A percentile compares a stretch with the other conserved stretches of the same genome.
These are phyloP conservation scores for Chromera velia DNA, from an alignment of 73 alveolate species.

Conservation along the genomic window DNA sequence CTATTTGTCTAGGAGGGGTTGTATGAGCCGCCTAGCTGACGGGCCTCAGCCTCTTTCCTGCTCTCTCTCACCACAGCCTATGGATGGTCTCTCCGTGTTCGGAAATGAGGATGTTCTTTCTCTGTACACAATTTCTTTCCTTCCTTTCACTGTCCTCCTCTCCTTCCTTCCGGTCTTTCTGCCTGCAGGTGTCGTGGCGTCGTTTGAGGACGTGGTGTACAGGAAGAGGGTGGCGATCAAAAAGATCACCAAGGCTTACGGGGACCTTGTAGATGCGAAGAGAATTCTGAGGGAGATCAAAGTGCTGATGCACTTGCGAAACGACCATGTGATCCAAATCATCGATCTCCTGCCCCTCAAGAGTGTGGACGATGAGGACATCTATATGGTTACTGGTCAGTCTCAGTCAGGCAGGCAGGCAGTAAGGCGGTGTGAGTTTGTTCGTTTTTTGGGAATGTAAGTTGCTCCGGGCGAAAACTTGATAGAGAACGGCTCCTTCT, in stretches of 20 bases:
- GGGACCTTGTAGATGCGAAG: slow-evolving; percentile 71
- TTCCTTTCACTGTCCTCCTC: no score
- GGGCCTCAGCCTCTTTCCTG: no score
- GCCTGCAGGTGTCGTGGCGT: slow-evolving; percentile 68
- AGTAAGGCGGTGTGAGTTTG: neutral
- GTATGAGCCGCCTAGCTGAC: no score
- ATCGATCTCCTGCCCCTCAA: slow-evolving; percentile 54
- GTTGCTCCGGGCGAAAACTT: neutral
- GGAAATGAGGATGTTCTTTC: no score
- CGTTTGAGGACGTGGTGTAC: slow-evolving; percentile 55
- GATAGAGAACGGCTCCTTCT: neutral
- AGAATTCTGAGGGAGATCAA: slow-evolving; percentile 68
- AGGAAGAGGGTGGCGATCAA: slow-evolving; percentile 69
- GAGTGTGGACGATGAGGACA: slow-evolving; percentile 72
- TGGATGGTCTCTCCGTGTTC: no score
- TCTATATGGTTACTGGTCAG: slow-evolving; percentile 52
- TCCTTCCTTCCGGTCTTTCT: no score
- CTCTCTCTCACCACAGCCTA: no score
- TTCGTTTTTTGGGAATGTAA: neutral
- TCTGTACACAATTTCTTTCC: no score
- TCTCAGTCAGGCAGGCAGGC: neutral
- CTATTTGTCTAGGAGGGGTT: no score
- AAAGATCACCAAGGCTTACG: slow-evolving; percentile 71
- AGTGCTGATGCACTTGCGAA: slow-evolving; percentile 31
- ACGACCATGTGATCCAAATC: slow-evolving; percentile 43